Percentiles rank a stretch among this genome's conserved stretches.
phyloP scores from a whole-genome alignment of 176 grass and related monocot genomes.

The Musa itinerans region DNA sequence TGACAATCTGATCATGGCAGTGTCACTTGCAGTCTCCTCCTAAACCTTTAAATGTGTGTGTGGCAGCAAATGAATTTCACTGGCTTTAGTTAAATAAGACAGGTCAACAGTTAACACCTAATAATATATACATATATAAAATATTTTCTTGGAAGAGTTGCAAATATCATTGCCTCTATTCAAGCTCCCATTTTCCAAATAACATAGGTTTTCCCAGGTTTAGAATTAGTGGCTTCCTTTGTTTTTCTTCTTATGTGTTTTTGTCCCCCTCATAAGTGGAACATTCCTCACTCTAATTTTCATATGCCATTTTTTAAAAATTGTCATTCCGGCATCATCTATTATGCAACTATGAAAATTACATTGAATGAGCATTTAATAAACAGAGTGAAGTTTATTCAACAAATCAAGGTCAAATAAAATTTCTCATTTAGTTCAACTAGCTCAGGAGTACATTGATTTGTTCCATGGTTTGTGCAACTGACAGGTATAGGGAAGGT shows the following conservation, averaged over 20 bases:
- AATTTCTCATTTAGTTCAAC: not conserved
- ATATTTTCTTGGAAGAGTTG: too few species aligned
- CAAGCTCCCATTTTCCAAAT: too few species aligned
- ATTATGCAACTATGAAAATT: not conserved
- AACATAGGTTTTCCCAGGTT: too few species aligned
- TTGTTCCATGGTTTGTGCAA: conserved; percentile 6
- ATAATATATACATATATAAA: too few species aligned
- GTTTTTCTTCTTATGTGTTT: not conserved
- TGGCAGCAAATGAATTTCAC: too few species aligned
- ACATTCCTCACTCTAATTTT: not conserved
- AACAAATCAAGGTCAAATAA: not conserved
- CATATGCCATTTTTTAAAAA: not conserved
- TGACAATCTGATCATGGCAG: too few species aligned
- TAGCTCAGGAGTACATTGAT: not conserved
- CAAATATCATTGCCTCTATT: too few species aligned
- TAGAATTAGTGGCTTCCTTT: not conserved
- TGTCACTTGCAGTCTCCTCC: too few species aligned
- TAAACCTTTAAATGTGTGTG: too few species aligned
- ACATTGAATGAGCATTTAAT: not conserved
- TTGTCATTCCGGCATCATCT: not conserved
- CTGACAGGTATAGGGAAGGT: conserved; percentile 80
- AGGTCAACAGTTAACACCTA: too few species aligned
- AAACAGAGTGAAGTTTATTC: not conserved
- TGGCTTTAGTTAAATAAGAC: too few species aligned
- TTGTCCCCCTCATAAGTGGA: not conserved